phyloP scores from a whole-genome alignment of 2,329 filamentous ascomycete species.

The Diplodia corticola region DNA sequence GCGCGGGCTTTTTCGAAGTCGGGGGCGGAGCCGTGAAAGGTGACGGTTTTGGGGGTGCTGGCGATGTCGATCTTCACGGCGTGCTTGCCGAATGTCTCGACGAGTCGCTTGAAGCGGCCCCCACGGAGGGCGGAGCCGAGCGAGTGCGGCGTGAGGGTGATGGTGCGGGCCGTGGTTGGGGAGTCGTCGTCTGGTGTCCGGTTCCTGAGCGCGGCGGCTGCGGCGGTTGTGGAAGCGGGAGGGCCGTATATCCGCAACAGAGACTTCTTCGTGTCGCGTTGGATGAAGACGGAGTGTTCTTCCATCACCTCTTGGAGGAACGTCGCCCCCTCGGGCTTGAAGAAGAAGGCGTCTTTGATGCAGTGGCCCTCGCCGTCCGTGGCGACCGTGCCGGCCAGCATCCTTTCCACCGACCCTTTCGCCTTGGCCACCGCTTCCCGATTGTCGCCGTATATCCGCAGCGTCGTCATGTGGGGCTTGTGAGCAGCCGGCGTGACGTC shows the following conservation, averaged over 20 bases:
- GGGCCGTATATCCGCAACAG: neutral
- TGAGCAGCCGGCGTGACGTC: neutral
- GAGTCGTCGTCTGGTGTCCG: neutral
- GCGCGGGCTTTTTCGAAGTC: neutral
- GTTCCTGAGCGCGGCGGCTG: neutral
- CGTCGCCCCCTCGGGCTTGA: neutral
- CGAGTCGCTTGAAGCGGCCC: neutral
- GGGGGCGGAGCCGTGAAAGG: neutral
- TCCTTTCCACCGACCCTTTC: neutral
- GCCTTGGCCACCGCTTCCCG: neutral
- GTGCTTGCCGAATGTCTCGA: neutral
- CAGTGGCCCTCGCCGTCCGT: neutral
- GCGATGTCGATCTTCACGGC: neutral
- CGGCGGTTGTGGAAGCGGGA: neutral
- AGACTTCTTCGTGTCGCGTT: neutral
- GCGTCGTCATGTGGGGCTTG: neutral
- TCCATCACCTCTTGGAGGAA: neutral
- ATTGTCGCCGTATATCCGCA: neutral
- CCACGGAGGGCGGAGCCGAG: neutral
- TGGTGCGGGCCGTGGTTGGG: neutral
- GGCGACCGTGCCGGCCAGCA: neutral
- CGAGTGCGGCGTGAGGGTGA: neutral
- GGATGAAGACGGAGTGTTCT: neutral
- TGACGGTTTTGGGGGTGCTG: neutral
- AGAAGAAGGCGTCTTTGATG: neutral